A percentile compares a stretch with the other conserved stretches of the same genome.
Conservation (phyloP, 345 rosid genomes). For the Syzygium aromaticum region DNA sequence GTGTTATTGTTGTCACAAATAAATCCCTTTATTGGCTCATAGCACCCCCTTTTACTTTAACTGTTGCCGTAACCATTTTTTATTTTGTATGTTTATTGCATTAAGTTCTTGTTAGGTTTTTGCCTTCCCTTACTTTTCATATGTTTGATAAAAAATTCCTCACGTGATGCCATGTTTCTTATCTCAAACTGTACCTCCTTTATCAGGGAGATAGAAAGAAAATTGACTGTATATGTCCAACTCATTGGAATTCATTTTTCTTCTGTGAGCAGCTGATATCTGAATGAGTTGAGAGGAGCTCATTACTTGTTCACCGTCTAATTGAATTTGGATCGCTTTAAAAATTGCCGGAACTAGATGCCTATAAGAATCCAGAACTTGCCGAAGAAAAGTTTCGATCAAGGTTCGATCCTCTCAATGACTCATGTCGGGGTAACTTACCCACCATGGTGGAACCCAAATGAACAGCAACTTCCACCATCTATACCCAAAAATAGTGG, state of each 20-base stretch:
- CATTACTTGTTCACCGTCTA: not conserved
- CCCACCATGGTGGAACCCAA: conserved; percentile 27
- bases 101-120: not conserved
- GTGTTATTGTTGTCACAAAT: not conserved
- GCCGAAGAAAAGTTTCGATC: conserved; percentile 19
- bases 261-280: conserved; percentile 6
- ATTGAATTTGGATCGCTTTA: conserved; percentile 1
- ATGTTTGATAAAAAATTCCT: not conserved
- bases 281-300: conserved; percentile 3
- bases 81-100: not conserved
- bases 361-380: conserved; percentile 21
- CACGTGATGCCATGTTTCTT: not conserved
- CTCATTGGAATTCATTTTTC: not conserved
- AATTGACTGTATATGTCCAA: not conserved
- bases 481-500: conserved; percentile 11
- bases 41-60: not conserved
- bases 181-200: not conserved
- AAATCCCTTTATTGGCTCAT: not conserved
- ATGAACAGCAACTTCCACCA: conserved; percentile 12
- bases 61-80: not conserved
- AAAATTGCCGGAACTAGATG: conserved; percentile 12
- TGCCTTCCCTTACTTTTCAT: not conserved
- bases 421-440: conserved; percentile 10
- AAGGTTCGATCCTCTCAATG: conserved; percentile 1
- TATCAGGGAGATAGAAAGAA: not conserved